phyloP scores from a whole-genome alignment of 129 eudicot species.

The Scalesia atractyloides region DNA sequence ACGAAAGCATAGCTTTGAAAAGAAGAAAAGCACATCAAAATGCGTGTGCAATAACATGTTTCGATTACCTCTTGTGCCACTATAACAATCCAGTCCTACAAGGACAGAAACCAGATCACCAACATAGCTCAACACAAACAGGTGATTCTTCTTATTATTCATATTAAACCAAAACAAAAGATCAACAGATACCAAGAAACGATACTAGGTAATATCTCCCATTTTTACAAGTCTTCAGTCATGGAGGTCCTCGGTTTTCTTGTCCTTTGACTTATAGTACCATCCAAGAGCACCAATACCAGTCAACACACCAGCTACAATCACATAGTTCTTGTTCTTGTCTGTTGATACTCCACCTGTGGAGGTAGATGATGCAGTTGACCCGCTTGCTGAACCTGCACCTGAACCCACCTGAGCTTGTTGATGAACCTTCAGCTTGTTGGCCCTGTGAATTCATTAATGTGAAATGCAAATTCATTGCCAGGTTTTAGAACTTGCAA shows the following conservation, averaged over 20 bases:
- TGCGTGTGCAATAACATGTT: neutral
- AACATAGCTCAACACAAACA: conserved; percentile 13
- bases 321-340: conserved; percentile 69
- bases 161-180: conserved; percentile 14
- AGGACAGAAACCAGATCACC: conserved; percentile 3
- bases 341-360: conserved; percentile 57
- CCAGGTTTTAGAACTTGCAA: neutral
- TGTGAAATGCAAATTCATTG: conserved; percentile 16
- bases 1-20: neutral
- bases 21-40: neutral
- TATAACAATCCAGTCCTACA: neutral
- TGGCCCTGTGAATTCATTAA: conserved; percentile 55
- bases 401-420: conserved; percentile 44
- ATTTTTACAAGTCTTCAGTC: conserved; percentile 40
- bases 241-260: conserved; percentile 62
- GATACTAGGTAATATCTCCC: neutral
- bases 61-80: neutral
- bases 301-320: conserved; percentile 60
- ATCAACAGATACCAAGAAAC: neutral
- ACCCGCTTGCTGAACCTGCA: conserved; percentile 42
- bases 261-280: conserved; percentile 53
- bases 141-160: conserved; percentile 22
- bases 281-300: conserved; percentile 59
- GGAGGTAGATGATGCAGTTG: conserved; percentile 40
- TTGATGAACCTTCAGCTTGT: conserved; percentile 51